Evolutionary conservation across 2,329 filamentous ascomycete genomes (phyloP).

Genomic region (Alternaria ventricosa): DNA sequence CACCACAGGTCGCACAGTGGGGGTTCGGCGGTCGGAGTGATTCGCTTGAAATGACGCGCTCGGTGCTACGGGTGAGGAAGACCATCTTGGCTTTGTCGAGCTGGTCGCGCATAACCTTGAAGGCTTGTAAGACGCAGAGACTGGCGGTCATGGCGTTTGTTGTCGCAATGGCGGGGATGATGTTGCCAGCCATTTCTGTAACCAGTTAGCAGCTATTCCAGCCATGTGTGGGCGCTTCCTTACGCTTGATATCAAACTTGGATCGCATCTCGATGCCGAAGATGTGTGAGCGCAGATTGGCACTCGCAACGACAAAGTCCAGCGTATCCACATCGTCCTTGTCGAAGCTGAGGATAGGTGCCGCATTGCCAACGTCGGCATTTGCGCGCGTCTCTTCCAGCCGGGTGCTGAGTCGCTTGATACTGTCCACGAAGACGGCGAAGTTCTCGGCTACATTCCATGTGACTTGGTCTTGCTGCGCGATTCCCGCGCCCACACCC

Average conservation of each 20-base stretch:
- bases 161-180: conserved; percentile 97
- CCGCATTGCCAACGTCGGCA: conserved; percentile 54
- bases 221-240: conserved; percentile 19
- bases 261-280: conserved; percentile 89
- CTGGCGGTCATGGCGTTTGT: conserved; percentile 97
- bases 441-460: conserved; percentile 89
- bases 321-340: conserved; percentile 96
- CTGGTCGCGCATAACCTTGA: conserved; percentile 80
- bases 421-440: conserved; percentile 82
- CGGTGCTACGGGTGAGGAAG: conserved; percentile 74
- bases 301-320: conserved; percentile 89
- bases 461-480: conserved; percentile 71
- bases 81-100: conserved; percentile 79
- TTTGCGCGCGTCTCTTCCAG: conserved; percentile 68
- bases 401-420: conserved; percentile 77
- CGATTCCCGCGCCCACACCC: conserved; percentile 60
- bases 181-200: conserved; percentile 95
- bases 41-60: conserved; percentile 65
- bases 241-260: conserved; percentile 90
- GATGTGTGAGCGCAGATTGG: conserved; percentile 86
- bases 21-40: conserved; percentile 71
- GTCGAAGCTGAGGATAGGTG: conserved; percentile 82
- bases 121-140: conserved; percentile 88
- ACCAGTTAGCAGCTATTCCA: conserved; percentile 5
- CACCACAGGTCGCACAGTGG: conserved; percentile 82